phyloP scores from a whole-genome alignment of 2,329 filamentous ascomycete genomes.

The Pseudogymnoascus sp. region DNA sequence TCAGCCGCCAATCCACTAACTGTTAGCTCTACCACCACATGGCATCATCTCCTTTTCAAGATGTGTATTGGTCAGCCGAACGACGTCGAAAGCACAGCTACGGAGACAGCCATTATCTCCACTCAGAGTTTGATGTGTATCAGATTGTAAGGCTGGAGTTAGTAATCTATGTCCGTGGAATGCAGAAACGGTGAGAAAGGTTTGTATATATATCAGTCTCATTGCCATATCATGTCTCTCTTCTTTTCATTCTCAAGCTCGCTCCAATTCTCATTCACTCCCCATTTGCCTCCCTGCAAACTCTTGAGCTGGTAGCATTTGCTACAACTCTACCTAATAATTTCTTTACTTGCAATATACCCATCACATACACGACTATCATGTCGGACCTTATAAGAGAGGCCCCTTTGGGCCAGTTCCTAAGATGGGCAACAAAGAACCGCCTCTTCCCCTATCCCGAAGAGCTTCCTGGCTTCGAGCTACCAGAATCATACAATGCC shows the following conservation, averaged over 20 bases:
- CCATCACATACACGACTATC: background rate
- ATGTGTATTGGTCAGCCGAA: constrained; percentile 1
- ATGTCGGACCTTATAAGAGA: constrained; percentile 42
- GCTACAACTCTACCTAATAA: background rate
- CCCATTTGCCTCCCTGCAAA: background rate
- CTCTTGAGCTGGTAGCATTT: background rate
- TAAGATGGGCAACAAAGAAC: constrained; percentile 49
- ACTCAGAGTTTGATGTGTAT: background rate
- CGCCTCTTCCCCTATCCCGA: constrained; percentile 53
- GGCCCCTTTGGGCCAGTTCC: constrained; percentile 51
- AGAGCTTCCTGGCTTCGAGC: constrained; percentile 49
- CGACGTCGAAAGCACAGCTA: background rate
- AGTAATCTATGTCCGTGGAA: background rate
- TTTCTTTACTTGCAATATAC: background rate
- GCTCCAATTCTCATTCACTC: background rate
- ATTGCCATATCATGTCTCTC: background rate
- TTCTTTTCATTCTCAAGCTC: background rate
- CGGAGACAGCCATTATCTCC: background rate
- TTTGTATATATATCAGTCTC: constrained; percentile 8
- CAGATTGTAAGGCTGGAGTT: background rate
- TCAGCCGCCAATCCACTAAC: background rate
- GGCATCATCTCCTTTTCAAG: background rate
- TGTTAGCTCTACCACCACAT: background rate
- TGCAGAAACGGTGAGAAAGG: background rate
- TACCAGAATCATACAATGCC: constrained; percentile 39